Base-by-base conservation (phyloP, 352 stramenopile genomes). In the Globisporangium perplexum region DNA sequence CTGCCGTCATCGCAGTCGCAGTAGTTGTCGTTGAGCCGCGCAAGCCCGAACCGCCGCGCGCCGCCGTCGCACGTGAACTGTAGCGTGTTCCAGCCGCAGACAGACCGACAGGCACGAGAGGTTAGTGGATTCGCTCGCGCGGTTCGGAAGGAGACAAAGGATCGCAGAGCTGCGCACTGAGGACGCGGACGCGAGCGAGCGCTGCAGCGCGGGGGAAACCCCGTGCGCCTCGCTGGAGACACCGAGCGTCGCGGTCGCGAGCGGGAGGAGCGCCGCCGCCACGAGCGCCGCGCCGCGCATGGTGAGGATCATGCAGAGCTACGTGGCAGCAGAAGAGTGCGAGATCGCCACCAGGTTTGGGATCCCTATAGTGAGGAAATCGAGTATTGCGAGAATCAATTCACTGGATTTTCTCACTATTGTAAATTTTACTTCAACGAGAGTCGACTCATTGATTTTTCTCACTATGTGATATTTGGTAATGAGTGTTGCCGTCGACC, bases 21-120 rank as follows among this genome's bases (percentile, higher is more conserved):
- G 64, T 97, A 98, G 68, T 97, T 88, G 73, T 98, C 93, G 68
- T 98, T 98, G 12, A 97, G 63, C 23, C 62, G 60, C 22, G 57
- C 56, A 18, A 89, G 28, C 8, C 72, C 66, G 20, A 97, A 62
- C 5, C 53, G 68, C 50, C 81, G 74, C 11, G 52, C 47, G n/a
- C 76, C 71, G 15, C 70, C 60, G 54, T 93, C 81, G 42, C 87
- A 96, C 12, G 69, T 62, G 60, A 96, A 90, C 74, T 89, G 50
- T n/a, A n/a, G n/a, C n/a, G n/a, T n/a, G n/a, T n/a, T n/a, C n/a
- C 15, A 31, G 20, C 12, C 31, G 28, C 7, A 65, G 5, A 23
- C 20, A 56, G 15, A 23, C 20, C 41, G 50, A n/a, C 23, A 46
- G 6, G 20, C 28, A 41, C 26, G 3, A 51, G 38, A 20, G 56